Evolutionary conservation across 805 yeast genomes (phyloP).

Genomic region (Alloascoidea africana): DNA sequence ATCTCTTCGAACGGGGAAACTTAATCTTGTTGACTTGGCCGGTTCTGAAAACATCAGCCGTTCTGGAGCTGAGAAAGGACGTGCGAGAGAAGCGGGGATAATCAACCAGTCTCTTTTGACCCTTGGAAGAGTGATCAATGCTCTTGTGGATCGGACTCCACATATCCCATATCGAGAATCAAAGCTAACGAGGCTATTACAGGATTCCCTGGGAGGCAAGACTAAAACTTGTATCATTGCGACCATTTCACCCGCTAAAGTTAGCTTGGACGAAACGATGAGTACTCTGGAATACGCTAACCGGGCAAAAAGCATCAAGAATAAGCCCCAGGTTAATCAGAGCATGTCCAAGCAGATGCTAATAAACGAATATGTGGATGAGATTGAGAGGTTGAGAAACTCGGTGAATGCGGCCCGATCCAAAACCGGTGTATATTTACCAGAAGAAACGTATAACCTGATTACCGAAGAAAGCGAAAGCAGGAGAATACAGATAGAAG

Average conservation of each 20-base stretch:
- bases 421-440: slow-evolving; percentile 53
- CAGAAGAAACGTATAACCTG: slow-evolving; percentile 31
- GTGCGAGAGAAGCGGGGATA: slow-evolving; percentile 90
- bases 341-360: slow-evolving; percentile 42
- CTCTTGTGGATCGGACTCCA: slow-evolving; percentile 40
- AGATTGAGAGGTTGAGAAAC: slow-evolving; percentile 38
- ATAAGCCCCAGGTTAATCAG: slow-evolving; percentile 53
- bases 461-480: slow-evolving; percentile 31
- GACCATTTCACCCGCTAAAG: slow-evolving; percentile 70
- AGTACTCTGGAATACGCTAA: slow-evolving; percentile 82
- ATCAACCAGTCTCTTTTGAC: slow-evolving; percentile 82
- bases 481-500: slow-evolving; percentile 31
- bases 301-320: slow-evolving; percentile 69
- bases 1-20: slow-evolving; percentile 40
- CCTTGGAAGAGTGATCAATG: slow-evolving; percentile 78
- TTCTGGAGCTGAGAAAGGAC: slow-evolving; percentile 74
- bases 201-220: slow-evolving; percentile 77
- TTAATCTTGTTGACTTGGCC: slow-evolving; percentile 84
- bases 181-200: slow-evolving; percentile 61
- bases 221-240: slow-evolving; percentile 83
- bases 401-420: slow-evolving; percentile 50
- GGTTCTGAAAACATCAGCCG: slow-evolving; percentile 84
- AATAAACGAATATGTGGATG: slow-evolving; percentile 34
- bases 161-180: slow-evolving; percentile 85
- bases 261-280: slow-evolving; percentile 66